A percentile compares a stretch with the other conserved stretches of the same genome.
Conservation (phyloP, 2,329 filamentous ascomycete species). For the Aspergillus calidoustus region DNA sequence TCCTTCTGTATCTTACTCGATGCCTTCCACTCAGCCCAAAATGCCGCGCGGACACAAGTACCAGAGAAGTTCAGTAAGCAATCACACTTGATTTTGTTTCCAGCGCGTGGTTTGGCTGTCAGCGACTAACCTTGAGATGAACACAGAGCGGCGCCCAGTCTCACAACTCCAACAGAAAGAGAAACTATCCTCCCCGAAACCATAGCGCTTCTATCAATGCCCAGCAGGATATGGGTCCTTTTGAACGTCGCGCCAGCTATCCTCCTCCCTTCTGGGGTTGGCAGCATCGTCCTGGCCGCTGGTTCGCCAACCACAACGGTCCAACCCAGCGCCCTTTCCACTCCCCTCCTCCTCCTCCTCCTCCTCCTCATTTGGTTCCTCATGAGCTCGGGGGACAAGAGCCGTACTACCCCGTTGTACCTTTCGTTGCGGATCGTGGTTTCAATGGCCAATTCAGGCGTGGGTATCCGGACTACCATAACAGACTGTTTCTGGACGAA, state of each 20-base stretch:
- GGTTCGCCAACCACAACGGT: neutral
- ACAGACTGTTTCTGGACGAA: conserved; percentile 20
- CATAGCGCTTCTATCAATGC: neutral
- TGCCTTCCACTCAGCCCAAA: neutral
- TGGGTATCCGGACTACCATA: conserved; percentile 6
- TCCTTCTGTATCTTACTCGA: neutral
- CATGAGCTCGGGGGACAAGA: neutral
- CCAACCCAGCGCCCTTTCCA: conserved; percentile 4
- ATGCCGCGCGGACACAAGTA: conserved; percentile 10
- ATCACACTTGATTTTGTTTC: neutral
- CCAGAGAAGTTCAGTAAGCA: conserved; percentile 12
- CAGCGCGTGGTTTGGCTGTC: neutral
- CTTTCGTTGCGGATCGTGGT: neutral
- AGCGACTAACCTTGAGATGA: conserved; percentile 2
- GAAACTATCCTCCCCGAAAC: neutral
- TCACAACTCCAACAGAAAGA: neutral
- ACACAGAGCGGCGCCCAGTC: conserved; percentile 3
- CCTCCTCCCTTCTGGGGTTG: neutral
- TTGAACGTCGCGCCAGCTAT: neutral
- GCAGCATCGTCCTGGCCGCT: conserved; percentile 1
- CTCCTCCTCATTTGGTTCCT: neutral
- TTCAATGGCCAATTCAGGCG: neutral
- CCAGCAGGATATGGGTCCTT: neutral
- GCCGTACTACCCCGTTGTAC: conserved; percentile 3
- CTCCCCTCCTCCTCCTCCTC: neutral